Base-by-base conservation (phyloP, 1,284 basidiomycete species). In the Gymnopus androsaceus region DNA sequence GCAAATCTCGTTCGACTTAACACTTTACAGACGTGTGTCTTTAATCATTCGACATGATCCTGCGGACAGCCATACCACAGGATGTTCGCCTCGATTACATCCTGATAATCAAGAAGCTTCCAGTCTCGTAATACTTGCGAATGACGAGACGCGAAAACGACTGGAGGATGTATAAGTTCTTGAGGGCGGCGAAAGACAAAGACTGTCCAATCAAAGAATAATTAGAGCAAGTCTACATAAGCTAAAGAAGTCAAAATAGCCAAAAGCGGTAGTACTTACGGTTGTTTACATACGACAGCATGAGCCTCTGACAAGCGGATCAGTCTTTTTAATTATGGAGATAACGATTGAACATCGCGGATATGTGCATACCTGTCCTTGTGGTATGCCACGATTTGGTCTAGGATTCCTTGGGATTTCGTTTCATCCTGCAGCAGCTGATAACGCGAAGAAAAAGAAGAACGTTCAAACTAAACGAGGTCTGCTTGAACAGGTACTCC, bases 311-410 rank as follows among this genome's bases (percentile, higher is more conserved):
- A 50, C 48, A 50, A 38, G 48, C 48, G 48, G 48, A 50, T 50
- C 48, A 50, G 25, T 50, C 19, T 14, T 50, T 50, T 50, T 50
- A 38, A 50, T 48, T 23, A 48, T 48, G 46, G 46, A 48, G 33
- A 48, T 48, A 48, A 48, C 19, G 21, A 48, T 34, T 36, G 48
- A 19, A 50, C 48, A 36, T 38, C 36, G 48, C 48, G 48, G 48
- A 50, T 33, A 25, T 37, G 23, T 42, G 12, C 17, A 36, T 12
- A 28, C 44, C 44, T 14, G 31, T 17, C 19, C 19, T 23, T 28
- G 4, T 27, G n/a, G 8, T 33, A 31, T 46, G 12, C 25, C 17
- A 11, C 12, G 19, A 38, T 8, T 42, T 15, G 23, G 28, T n/a
- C 27, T 46, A 30, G 28, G 44, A 31, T 46, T 46, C 28, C 30